These are phyloP conservation scores for Pilasporangium apinafurcum DNA, from an alignment of 352 stramenopile species.

Conservation along the genomic window DNA sequence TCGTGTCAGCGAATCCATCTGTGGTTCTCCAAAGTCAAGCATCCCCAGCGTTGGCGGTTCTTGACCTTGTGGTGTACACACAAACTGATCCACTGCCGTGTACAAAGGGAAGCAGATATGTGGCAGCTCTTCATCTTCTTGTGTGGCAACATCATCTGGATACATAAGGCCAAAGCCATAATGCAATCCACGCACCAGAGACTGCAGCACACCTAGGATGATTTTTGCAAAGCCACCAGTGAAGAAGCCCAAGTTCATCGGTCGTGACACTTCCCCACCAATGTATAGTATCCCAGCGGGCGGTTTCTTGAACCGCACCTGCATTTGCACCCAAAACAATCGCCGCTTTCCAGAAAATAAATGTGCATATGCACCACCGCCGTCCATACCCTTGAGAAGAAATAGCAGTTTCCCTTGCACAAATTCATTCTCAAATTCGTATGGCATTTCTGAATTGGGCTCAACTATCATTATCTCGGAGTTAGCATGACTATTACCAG, in stretches of 20 bases:
- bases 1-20: slow-evolving; percentile 18
- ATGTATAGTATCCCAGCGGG: slow-evolving; percentile 55
- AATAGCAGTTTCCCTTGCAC: slow-evolving; percentile 69
- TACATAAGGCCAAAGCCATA: slow-evolving; percentile 42
- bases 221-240: slow-evolving; percentile 38
- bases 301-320: slow-evolving; percentile 60
- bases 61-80: slow-evolving; percentile 27
- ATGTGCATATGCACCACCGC: slow-evolving; percentile 4
- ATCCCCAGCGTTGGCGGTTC: slow-evolving; percentile 28
- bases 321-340: slow-evolving; percentile 62
- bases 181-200: slow-evolving; percentile 44
- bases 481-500: background rate
- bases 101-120: slow-evolving; percentile 68
- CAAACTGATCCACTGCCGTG: slow-evolving; percentile 61
- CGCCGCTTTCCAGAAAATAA: slow-evolving; percentile 40
- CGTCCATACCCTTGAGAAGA: slow-evolving; percentile 32
- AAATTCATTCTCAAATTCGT: slow-evolving; percentile 79
- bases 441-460: slow-evolving; percentile 25
- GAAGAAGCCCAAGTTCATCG: slow-evolving; percentile 56
- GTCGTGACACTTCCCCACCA: slow-evolving; percentile 43
- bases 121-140: slow-evolving; percentile 39
- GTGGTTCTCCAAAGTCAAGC: slow-evolving; percentile 47
- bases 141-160: slow-evolving; percentile 7
- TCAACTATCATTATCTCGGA: slow-evolving; percentile 9
- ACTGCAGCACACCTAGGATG: slow-evolving; percentile 45